These are phyloP conservation scores for Magnolia sinica DNA, from an alignment of 164 flowering plant species.

Conservation along the genomic window DNA sequence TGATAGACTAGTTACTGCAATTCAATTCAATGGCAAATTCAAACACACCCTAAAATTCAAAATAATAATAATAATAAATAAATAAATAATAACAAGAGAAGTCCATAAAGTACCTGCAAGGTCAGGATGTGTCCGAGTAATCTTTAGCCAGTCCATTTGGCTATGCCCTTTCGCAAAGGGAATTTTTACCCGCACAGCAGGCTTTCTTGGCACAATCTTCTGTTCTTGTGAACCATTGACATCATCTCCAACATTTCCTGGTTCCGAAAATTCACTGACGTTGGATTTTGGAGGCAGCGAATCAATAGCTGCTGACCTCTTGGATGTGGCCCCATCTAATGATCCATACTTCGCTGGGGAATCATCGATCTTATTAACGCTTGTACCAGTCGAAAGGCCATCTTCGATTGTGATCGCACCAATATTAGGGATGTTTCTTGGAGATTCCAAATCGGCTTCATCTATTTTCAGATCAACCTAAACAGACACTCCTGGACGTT, in stretches of 20 bases:
- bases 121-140: conserved; percentile 86
- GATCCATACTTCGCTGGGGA: conserved; percentile 20
- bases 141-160: conserved; percentile 95
- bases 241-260: conserved; percentile 29
- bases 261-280: conserved; percentile 17
- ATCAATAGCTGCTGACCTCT: conserved; percentile 41
- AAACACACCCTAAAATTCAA: not conserved
- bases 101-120: conserved; percentile 64
- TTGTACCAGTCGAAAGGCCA: conserved; percentile 2
- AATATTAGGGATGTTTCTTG: conserved; percentile 29
- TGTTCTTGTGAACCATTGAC: conserved; percentile 16
- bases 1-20: not conserved
- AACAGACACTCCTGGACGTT: not conserved
- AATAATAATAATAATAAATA: not conserved
- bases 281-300: conserved; percentile 28
- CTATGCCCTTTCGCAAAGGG: conserved; percentile 95
- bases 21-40: not conserved
- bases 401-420: conserved; percentile 37
- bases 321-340: conserved; percentile 12
- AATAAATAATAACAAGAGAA: not conserved
- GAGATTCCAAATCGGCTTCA: conserved; percentile 29
- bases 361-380: not conserved
- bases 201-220: conserved; percentile 32
- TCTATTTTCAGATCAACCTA: conserved; percentile 42
- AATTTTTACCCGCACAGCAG: conserved; percentile 64